phyloP scores from a whole-genome alignment of 306 rosid genomes.

The Vigna unguiculata region DNA sequence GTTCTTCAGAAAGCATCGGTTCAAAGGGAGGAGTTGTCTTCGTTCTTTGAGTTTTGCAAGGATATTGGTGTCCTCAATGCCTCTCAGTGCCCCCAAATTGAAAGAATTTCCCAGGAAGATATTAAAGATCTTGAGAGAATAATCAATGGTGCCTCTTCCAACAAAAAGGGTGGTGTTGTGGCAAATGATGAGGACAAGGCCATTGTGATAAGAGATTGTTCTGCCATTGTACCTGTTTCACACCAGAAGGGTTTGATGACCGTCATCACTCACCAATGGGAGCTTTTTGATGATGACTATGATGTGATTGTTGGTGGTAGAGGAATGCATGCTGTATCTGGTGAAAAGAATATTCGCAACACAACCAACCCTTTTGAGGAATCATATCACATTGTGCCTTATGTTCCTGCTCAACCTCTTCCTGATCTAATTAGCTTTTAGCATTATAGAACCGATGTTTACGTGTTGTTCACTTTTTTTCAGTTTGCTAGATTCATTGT shows the following conservation, averaged over 20 bases:
- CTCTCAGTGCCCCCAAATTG: slow-evolving; percentile 66
- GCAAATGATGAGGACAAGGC: slow-evolving; percentile 39
- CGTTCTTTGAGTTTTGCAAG: slow-evolving; percentile 62
- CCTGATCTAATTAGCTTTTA: slow-evolving; percentile 84
- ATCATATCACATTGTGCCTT: slow-evolving; percentile 45
- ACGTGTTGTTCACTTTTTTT: slow-evolving; percentile 17
- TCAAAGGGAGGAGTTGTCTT: slow-evolving; percentile 60
- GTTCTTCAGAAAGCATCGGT: slow-evolving; percentile 59
- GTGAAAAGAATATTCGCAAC: background rate
- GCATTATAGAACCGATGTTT: slow-evolving; percentile 37
- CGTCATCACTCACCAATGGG: slow-evolving; percentile 84
- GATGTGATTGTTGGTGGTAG: slow-evolving; percentile 35
- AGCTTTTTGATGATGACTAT: slow-evolving; percentile 73
- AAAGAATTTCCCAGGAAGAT: slow-evolving; percentile 61
- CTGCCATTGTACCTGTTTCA: background rate
- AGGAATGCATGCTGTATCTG: slow-evolving; percentile 14
- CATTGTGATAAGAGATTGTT: slow-evolving; percentile 32
- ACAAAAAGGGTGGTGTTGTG: background rate
- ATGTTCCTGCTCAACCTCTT: slow-evolving; percentile 48
- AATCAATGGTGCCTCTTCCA: slow-evolving; percentile 44
- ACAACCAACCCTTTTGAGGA: slow-evolving; percentile 53
- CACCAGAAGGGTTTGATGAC: slow-evolving; percentile 52
- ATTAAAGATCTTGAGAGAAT: slow-evolving; percentile 63
- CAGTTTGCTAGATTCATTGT: background rate
- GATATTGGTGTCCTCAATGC: slow-evolving; percentile 71